A percentile compares a stretch with the other conserved stretches of the same genome.
Evolutionary conservation across 768 basidiomycete genomes (phyloP).

Genomic region (Rhodosporidiobolus sp.): DNA sequence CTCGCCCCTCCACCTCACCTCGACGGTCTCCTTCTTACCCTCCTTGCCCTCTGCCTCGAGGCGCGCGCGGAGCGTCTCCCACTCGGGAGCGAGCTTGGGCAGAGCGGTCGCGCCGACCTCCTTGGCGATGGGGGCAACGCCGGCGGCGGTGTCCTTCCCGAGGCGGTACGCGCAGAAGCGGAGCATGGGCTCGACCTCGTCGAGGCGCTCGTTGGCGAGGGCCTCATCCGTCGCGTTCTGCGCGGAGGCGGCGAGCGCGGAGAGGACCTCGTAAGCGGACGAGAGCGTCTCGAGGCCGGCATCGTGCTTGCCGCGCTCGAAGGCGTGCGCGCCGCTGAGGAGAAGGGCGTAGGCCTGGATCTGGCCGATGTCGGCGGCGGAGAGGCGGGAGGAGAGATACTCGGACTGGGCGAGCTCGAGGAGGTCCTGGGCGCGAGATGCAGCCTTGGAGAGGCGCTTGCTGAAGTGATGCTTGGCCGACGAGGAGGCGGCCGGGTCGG

Average conservation of each 20-base stretch:
- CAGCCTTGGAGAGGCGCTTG: constrained; percentile 68
- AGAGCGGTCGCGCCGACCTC: constrained; percentile 62
- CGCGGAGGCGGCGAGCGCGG: constrained; percentile 63
- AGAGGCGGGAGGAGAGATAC: constrained; percentile 55
- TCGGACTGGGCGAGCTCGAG: constrained; percentile 65
- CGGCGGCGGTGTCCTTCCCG: constrained; percentile 61
- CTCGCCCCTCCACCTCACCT: constrained; percentile 63
- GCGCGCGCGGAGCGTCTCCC: constrained; percentile 51
- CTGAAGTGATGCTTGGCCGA: constrained; percentile 70
- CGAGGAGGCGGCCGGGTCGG: constrained; percentile 57
- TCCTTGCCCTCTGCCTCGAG: constrained; percentile 48
- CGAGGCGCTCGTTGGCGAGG: constrained; percentile 73
- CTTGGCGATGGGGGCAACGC: constrained; percentile 56
- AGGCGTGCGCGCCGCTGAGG: constrained; percentile 75
- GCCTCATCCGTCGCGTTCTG: constrained; percentile 70
- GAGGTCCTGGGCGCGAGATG: constrained; percentile 76
- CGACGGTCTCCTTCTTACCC: constrained; percentile 47
- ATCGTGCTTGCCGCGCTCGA: constrained; percentile 72
- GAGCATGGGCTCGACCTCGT: constrained; percentile 86
- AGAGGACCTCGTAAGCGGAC: constrained; percentile 71
- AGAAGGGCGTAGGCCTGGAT: constrained; percentile 73
- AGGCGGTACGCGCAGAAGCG: constrained; percentile 83
- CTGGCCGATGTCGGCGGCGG: constrained; percentile 56
- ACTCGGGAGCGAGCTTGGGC: constrained; percentile 64
- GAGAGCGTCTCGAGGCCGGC: constrained; percentile 65